These are phyloP conservation scores for Hypoxylon sp. DNA, from an alignment of 2,329 filamentous ascomycete genomes.

Conservation along the genomic window DNA sequence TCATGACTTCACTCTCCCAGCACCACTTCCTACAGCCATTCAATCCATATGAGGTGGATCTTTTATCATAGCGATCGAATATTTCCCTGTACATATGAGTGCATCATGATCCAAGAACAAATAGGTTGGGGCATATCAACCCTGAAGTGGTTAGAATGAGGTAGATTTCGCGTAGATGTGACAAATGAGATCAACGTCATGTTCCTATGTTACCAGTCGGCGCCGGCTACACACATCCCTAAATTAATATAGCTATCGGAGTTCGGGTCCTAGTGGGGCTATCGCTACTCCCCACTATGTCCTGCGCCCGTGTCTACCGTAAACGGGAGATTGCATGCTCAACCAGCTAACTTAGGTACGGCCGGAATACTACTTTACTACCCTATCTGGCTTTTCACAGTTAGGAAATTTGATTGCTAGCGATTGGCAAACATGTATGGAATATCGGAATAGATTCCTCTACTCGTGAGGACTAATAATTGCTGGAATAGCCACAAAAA, in stretches of 20 bases:
- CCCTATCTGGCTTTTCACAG: too few relatives aligned
- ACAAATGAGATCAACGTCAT: conserved; percentile 22
- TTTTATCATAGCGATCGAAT: not conserved
- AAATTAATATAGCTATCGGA: not conserved
- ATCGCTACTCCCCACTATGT: not conserved
- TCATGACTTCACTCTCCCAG: conserved; percentile 21
- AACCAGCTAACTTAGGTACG: not conserved
- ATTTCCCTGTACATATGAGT: not conserved
- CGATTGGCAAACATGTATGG: too few relatives aligned
- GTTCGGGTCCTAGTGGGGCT: not conserved
- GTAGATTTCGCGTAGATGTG: not conserved
- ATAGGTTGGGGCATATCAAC: conserved; percentile 1
- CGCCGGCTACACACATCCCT: not conserved
- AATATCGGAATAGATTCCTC: too few relatives aligned
- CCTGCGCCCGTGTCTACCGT: too few relatives aligned
- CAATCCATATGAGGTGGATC: not conserved
- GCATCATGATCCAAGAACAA: conserved; percentile 2
- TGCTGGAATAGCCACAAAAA: not conserved
- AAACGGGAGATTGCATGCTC: not conserved
- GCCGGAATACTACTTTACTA: not conserved
- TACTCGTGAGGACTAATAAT: not conserved
- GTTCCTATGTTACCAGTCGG: not conserved
- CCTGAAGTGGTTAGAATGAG: conserved; percentile 14
- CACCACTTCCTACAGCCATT: not conserved
- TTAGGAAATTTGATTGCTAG: too few relatives aligned